Percentiles rank a stretch among this genome's conserved stretches.
These are phyloP conservation scores for Pseudocercospora ulei DNA, from an alignment of 2,329 filamentous ascomycete genomes.

Conservation along the genomic window DNA sequence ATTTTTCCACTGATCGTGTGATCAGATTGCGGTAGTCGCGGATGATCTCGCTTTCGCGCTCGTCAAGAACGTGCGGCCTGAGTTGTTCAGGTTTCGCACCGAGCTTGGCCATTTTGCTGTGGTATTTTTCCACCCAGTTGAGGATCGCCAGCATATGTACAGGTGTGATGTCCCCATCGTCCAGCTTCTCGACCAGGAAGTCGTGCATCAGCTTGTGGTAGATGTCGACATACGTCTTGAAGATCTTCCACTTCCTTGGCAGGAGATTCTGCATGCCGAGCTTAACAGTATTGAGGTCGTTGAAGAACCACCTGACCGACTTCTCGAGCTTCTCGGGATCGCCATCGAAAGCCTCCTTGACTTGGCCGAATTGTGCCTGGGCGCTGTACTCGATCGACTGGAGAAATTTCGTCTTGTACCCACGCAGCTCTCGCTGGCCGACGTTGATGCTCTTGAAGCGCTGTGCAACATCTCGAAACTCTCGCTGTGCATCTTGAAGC, in stretches of 20 bases:
- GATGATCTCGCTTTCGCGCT: slow-evolving; percentile 79
- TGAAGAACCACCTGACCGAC: slow-evolving; percentile 91
- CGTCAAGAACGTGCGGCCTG: slow-evolving; percentile 76
- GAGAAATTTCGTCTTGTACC: slow-evolving; percentile 94
- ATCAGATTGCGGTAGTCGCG: slow-evolving; percentile 91
- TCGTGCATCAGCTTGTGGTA: slow-evolving; percentile 96
- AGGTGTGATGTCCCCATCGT: slow-evolving; percentile 74
- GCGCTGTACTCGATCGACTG: slow-evolving; percentile 66
- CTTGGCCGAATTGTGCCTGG: slow-evolving; percentile 61
- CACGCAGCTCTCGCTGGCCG: slow-evolving; percentile 80
- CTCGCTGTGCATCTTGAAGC: slow-evolving; percentile 84
- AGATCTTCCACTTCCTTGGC: slow-evolving; percentile 94
- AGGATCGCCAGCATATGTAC: slow-evolving; percentile 84
- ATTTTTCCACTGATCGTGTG: slow-evolving; percentile 89
- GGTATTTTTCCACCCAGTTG: slow-evolving; percentile 92
- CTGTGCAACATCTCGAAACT: slow-evolving; percentile 87
- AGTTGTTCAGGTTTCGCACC: slow-evolving; percentile 68
- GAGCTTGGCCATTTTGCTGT: slow-evolving; percentile 87
- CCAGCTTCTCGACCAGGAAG: slow-evolving; percentile 71
- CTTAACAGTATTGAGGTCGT: slow-evolving; percentile 90
- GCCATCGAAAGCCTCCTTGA: slow-evolving; percentile 65
- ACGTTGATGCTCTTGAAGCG: slow-evolving; percentile 85
- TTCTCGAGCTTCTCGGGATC: slow-evolving; percentile 79
- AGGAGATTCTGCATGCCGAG: slow-evolving; percentile 84
- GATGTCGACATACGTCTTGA: slow-evolving; percentile 77